Percentiles rank a stretch among this genome's conserved stretches.
These are phyloP conservation scores for Balakata baccata DNA, from an alignment of 345 rosid genomes.

Conservation along the genomic window DNA sequence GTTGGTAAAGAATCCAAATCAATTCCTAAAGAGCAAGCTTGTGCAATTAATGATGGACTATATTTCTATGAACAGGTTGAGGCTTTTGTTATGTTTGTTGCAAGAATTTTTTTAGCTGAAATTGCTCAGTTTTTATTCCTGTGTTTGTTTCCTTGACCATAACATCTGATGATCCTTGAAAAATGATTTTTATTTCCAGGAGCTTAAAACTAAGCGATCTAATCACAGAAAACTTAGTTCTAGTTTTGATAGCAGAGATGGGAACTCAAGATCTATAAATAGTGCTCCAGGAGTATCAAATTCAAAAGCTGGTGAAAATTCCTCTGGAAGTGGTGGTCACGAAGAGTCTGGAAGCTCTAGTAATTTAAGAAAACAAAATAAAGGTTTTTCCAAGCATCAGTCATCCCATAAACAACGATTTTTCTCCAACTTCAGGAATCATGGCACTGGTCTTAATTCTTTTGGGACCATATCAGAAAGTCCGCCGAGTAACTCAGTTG, in stretches of 20 bases:
- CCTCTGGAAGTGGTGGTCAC: constrained; percentile 40
- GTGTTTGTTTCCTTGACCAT: neutral
- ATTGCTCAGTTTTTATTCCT: neutral
- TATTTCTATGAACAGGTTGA: constrained; percentile 88
- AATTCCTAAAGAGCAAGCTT: constrained; percentile 74
- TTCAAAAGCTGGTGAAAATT: constrained; percentile 47
- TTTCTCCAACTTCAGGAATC: constrained; percentile 73
- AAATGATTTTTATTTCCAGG: constrained; percentile 42
- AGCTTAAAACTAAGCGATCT: constrained; percentile 61
- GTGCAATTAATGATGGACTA: constrained; percentile 87
- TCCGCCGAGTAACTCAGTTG: constrained; percentile 92
- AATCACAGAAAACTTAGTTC: constrained; percentile 48
- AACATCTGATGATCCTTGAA: constrained; percentile 15
- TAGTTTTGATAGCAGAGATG: constrained; percentile 57
- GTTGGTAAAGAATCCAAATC: constrained; percentile 45
- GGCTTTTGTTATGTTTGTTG: constrained; percentile 4
- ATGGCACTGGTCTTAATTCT: constrained; percentile 48
- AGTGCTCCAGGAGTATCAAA: constrained; percentile 41
- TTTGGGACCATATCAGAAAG: constrained; percentile 71
- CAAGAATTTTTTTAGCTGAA: neutral
- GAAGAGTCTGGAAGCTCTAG: constrained; percentile 56
- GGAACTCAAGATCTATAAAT: constrained; percentile 36
- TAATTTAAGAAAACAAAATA: constrained; percentile 61
- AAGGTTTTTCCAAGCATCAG: constrained; percentile 59
- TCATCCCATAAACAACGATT: constrained; percentile 62